These are phyloP conservation scores for Lactarius pseudohatsudake DNA, from an alignment of 768 basidiomycete species.

Conservation along the genomic window DNA sequence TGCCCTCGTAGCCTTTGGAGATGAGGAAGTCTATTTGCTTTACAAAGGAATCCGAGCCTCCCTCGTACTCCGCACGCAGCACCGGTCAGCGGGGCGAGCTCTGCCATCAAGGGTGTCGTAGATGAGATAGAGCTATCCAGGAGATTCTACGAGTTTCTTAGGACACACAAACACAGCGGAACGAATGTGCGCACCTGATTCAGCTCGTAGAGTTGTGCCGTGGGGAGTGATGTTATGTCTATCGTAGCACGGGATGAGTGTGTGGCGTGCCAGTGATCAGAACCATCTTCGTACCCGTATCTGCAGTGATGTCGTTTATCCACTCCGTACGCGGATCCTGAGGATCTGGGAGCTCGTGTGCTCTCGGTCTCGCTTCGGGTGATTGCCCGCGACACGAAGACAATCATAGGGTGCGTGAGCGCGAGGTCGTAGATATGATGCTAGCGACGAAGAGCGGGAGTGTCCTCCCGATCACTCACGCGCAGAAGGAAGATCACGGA, in stretches of 20 bases:
- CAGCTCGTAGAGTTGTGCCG: slow-evolving; percentile 41
- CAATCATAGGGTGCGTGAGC: slow-evolving; percentile 12
- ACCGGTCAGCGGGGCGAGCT: slow-evolving; percentile 50
- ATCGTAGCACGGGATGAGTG: neutral
- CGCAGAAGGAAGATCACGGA: slow-evolving; percentile 3
- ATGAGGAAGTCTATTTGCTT: slow-evolving; percentile 75
- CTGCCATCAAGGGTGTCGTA: slow-evolving; percentile 54
- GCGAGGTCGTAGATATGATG: slow-evolving; percentile 1
- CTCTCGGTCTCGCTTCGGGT: slow-evolving; percentile 31
- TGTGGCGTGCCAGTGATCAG: neutral
- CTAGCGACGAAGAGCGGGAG: neutral
- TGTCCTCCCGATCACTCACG: slow-evolving; percentile 18
- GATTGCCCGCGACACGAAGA: neutral
- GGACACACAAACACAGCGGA: neutral
- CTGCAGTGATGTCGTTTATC: slow-evolving; percentile 14
- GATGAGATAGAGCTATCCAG: slow-evolving; percentile 41
- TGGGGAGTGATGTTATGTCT: slow-evolving; percentile 39
- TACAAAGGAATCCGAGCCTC: slow-evolving; percentile 57
- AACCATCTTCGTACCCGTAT: slow-evolving; percentile 26
- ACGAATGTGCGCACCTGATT: slow-evolving; percentile 39
- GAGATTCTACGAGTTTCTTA: slow-evolving; percentile 35
- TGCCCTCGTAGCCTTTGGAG: slow-evolving; percentile 56
- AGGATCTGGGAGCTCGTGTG: slow-evolving; percentile 32
- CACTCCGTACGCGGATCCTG: slow-evolving; percentile 16
- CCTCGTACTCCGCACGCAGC: slow-evolving; percentile 67